Evolutionary conservation across 1,139 yeast genomes (phyloP).

Genomic region (Suhomyces yuchorum): DNA sequence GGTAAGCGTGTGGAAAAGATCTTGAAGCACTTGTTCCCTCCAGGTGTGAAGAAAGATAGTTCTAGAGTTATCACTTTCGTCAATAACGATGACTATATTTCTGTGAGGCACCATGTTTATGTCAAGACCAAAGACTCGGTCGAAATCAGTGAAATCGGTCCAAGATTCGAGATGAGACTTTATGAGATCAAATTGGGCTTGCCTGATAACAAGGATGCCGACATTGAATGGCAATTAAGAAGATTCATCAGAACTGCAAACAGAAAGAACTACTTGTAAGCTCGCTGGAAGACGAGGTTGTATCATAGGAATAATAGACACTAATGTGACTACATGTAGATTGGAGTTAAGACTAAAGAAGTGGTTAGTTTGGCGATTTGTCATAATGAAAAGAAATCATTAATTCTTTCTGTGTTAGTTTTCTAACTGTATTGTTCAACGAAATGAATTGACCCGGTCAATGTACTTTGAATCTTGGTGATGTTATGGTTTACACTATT

Average conservation of each 20-base stretch:
- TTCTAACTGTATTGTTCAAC: too few relatives aligned
- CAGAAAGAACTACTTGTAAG: constrained; percentile 77
- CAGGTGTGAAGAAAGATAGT: constrained; percentile 90
- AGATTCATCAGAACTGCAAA: constrained; percentile 93
- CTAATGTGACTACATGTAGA: background rate
- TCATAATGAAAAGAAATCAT: too few relatives aligned
- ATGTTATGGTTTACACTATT: too few relatives aligned
- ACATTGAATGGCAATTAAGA: constrained; percentile 92
- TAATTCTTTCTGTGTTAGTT: too few relatives aligned
- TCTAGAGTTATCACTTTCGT: constrained; percentile 89
- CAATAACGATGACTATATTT: constrained; percentile 86
- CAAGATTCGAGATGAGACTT: constrained; percentile 95
- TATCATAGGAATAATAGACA: constrained; percentile 3
- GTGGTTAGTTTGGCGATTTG: too few relatives aligned
- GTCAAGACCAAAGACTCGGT: constrained; percentile 86
- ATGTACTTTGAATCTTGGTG: too few relatives aligned
- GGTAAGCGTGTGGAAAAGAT: constrained; percentile 84
- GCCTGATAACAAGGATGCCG: constrained; percentile 95
- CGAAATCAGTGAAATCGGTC: constrained; percentile 95
- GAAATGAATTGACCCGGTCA: too few relatives aligned
- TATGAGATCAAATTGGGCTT: constrained; percentile 89
- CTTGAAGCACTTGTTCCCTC: constrained; percentile 89
- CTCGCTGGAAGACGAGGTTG: constrained; percentile 3
- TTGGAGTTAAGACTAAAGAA: too few relatives aligned
- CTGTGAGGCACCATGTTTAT: constrained; percentile 93